Base-by-base conservation (phyloP, 768 basidiomycete genomes). In the Boletus rufocinnamomeus region DNA sequence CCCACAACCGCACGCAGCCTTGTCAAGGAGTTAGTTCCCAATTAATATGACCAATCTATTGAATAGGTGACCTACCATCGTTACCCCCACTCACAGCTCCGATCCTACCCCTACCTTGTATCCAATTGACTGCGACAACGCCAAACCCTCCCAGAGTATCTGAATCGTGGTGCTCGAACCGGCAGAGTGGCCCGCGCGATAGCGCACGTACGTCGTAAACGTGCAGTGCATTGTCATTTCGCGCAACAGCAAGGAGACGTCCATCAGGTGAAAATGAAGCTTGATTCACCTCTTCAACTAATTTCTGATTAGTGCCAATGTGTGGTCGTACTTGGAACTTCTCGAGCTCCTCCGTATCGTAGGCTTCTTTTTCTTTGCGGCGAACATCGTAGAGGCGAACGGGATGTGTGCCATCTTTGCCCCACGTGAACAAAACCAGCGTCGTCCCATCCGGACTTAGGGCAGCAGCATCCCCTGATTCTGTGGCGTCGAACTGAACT, bases 1-100 rank as follows among this genome's bases (percentile, higher is more conserved):
- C 81, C 88, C 88, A 91, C 37, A 88, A 62, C 28, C 87, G 78
- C 11, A 91, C 80, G 65, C 86, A 87, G n/a, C 88, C 88, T 89
- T 65, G 43, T 45, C 44, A 58, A 35, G 45, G 43, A 30, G 30
- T 60, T 37, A 69, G 49, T 35, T 16, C 21, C 17, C 48, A 46
- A 48, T 47, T 44, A 34, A 35, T 25, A 27, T 6, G 43, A 40
- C 38, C 16, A 17, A 44, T 23, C 7, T 6, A 21, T 46, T 32
- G 45, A 19, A 45, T 38, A 23, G 16, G 44, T 13, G 49, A 65
- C 80, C 56, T 60, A 87, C 88, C 87, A 66, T 90, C 88, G 37
- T 80, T 75, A 0, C 88, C 87, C 4, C 84, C 86, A 10, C 82
- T 86, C 21, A 85, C 68, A 21, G 89, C 75, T 5, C 83, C 81